These are phyloP conservation scores for Xylaria sp. DNA, from an alignment of 2,329 filamentous ascomycete species.

Conservation along the genomic window DNA sequence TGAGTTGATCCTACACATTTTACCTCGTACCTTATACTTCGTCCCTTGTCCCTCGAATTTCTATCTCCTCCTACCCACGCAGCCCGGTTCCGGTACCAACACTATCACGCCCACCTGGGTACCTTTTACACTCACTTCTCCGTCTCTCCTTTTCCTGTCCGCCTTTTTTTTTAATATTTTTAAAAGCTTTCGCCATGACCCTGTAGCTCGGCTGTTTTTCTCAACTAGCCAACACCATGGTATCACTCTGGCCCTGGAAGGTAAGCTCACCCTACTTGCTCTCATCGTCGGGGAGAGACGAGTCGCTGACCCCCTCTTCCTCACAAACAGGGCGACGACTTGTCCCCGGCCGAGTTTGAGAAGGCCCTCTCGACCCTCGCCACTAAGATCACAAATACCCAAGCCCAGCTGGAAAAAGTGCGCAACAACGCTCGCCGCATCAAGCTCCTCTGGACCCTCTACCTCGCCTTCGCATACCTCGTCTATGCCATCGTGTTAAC, in stretches of 20 bases:
- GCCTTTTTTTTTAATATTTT: not conserved
- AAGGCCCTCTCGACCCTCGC: slow-evolving; percentile 85
- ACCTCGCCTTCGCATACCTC: slow-evolving; percentile 88
- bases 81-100: not conserved
- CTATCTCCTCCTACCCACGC: not conserved
- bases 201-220: slow-evolving; percentile 16
- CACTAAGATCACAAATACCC: slow-evolving; percentile 77
- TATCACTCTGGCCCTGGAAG: slow-evolving; percentile 86
- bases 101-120: not conserved
- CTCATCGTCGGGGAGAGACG: not conserved
- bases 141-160: not conserved
- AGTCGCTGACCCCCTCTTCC: not conserved
- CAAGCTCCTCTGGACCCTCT: slow-evolving; percentile 87
- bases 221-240: slow-evolving; percentile 60
- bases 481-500: slow-evolving; percentile 81
- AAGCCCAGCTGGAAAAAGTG: slow-evolving; percentile 73
- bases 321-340: slow-evolving; percentile 68
- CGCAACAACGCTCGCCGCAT: slow-evolving; percentile 76
- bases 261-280: slow-evolving; percentile 51
- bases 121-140: not conserved
- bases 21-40: too few species aligned
- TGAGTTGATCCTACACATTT: too few species aligned
- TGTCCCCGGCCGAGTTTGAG: slow-evolving; percentile 90
- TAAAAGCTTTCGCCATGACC: slow-evolving; percentile 31
- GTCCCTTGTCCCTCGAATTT: too few species aligned